phyloP scores from a whole-genome alignment of 2,329 filamentous ascomycete species.

The Colletotrichum camelliae region DNA sequence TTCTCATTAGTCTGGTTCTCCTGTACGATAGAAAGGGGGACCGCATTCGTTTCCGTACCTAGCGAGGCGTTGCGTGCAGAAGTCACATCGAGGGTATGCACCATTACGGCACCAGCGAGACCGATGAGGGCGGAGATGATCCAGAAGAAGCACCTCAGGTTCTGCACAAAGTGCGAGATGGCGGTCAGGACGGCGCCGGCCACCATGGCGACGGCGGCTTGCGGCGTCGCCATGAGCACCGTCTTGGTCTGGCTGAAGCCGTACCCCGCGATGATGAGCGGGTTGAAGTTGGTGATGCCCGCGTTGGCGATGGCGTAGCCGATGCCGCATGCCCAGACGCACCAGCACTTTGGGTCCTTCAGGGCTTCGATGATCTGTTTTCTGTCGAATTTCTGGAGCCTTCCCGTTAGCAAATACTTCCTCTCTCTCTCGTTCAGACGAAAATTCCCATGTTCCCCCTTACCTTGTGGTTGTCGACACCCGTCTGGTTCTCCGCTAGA shows the following conservation, averaged over 20 bases:
- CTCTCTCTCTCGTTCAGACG: neutral
- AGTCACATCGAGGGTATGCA: slow-evolving; percentile 25
- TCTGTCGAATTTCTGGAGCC: slow-evolving; percentile 63
- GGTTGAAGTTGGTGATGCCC: slow-evolving; percentile 69
- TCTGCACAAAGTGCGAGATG: slow-evolving; percentile 30
- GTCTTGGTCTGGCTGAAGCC: slow-evolving; percentile 64
- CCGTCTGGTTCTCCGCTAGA: slow-evolving; percentile 76
- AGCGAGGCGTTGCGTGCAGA: slow-evolving; percentile 28
- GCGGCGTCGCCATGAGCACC: slow-evolving; percentile 34
- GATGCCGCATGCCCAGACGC: slow-evolving; percentile 66
- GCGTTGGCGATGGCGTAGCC: slow-evolving; percentile 71
- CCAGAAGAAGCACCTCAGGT: slow-evolving; percentile 36
- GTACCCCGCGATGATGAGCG: slow-evolving; percentile 66
- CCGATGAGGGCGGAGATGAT: slow-evolving; percentile 27
- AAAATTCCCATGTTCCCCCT: neutral
- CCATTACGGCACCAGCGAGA: slow-evolving; percentile 30
- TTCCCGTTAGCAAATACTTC: neutral
- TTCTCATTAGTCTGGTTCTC: neutral
- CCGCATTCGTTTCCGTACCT: neutral
- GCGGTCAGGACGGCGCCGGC: slow-evolving; percentile 26
- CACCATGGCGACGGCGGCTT: slow-evolving; percentile 36
- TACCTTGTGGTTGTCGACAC: slow-evolving; percentile 65
- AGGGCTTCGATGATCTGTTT: slow-evolving; percentile 66
- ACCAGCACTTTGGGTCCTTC: slow-evolving; percentile 57
- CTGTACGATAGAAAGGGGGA: neutral